A percentile compares a stretch with the other conserved stretches of the same genome.
phyloP scores from a whole-genome alignment of 2,329 filamentous ascomycete species.

The Penicillium sp. region DNA sequence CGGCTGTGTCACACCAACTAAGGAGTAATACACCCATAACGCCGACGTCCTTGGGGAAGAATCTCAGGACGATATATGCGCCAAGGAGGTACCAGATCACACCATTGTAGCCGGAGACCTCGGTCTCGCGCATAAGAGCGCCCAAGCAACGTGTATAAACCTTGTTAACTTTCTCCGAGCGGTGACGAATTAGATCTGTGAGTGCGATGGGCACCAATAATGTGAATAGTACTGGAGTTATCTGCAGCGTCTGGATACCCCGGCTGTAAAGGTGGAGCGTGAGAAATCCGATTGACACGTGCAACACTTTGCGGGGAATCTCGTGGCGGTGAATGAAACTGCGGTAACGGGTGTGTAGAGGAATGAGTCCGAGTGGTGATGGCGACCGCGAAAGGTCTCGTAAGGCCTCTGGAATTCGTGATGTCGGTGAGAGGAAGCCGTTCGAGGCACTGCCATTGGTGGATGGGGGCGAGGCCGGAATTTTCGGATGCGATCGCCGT shows the following conservation, averaged over 20 bases:
- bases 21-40: conserved; percentile 86
- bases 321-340: conserved; percentile 95
- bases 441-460: conserved; percentile 41
- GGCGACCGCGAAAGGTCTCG: conserved; percentile 86
- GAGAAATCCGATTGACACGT: conserved; percentile 95
- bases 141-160: conserved; percentile 82
- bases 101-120: conserved; percentile 91
- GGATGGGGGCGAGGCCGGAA: conserved; percentile 39
- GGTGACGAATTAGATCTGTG: conserved; percentile 79
- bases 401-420: conserved; percentile 67
- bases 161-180: conserved; percentile 75
- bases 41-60: conserved; percentile 89
- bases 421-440: conserved; percentile 36
- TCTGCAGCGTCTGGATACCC: conserved; percentile 71
- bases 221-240: conserved; percentile 80
- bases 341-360: conserved; percentile 88
- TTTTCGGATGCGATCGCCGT: conserved; percentile 42
- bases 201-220: conserved; percentile 80
- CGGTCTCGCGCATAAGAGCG: conserved; percentile 93
- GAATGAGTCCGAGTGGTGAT: conserved; percentile 88
- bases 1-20: conserved; percentile 97
- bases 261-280: conserved; percentile 80
- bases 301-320: conserved; percentile 86
- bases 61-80: conserved; percentile 78
- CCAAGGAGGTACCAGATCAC: conserved; percentile 96